A percentile compares a stretch with the other conserved stretches of the same genome.
Evolutionary conservation across 805 yeast genomes (phyloP).

Genomic region (Yamadazyma sp.): DNA sequence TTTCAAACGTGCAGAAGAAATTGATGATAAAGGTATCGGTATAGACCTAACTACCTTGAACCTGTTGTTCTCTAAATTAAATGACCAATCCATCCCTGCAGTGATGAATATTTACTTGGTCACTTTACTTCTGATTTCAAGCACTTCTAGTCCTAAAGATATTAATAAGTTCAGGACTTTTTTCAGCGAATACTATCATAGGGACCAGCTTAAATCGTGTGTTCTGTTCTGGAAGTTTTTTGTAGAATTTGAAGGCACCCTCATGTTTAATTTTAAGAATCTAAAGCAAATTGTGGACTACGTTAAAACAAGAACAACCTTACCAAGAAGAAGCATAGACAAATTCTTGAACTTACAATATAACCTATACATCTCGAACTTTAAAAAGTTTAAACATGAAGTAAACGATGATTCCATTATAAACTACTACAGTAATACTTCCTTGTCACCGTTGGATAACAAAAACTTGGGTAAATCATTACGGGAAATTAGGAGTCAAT

Average conservation of each 20-base stretch:
- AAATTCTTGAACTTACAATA: slow-evolving; percentile 22
- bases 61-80: slow-evolving; percentile 25
- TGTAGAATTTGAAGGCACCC: slow-evolving; percentile 51
- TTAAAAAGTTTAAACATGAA: slow-evolving; percentile 7
- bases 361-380: slow-evolving; percentile 20
- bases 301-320: slow-evolving; percentile 43
- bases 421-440: slow-evolving; percentile 20
- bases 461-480: slow-evolving; percentile 14
- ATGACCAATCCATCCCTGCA: slow-evolving; percentile 41
- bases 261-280: slow-evolving; percentile 43
- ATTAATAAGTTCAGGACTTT: slow-evolving; percentile 16
- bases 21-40: slow-evolving; percentile 6
- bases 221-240: slow-evolving; percentile 56
- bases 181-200: slow-evolving; percentile 27
- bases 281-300: slow-evolving; percentile 45
- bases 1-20: slow-evolving; percentile 11
- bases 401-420: slow-evolving; percentile 18
- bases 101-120: slow-evolving; percentile 34
- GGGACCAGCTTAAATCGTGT: slow-evolving; percentile 38
- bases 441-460: slow-evolving; percentile 30
- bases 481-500: slow-evolving; percentile 8
- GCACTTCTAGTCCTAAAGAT: slow-evolving; percentile 20
- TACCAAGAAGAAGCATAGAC: slow-evolving; percentile 52
- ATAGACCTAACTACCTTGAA: neutral
- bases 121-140: slow-evolving; percentile 26